Conservation (phyloP, 2,329 filamentous ascomycete genomes). For the Talaromyces albobiverticillius region DNA sequence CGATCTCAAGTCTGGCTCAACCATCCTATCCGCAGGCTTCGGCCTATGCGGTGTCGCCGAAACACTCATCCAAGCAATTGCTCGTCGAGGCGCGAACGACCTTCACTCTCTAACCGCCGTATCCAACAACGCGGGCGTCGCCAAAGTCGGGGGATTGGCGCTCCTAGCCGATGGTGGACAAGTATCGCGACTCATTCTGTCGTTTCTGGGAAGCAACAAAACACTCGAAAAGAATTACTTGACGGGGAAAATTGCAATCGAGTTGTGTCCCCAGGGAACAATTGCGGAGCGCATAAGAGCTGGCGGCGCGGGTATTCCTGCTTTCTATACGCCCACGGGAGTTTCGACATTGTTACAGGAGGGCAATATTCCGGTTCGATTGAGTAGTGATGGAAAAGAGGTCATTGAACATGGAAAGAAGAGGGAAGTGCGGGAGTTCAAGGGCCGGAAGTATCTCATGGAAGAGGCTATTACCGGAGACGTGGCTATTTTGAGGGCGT, state of each 20-base stretch:
- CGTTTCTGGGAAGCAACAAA: conserved; percentile 94
- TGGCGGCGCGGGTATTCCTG: conserved; percentile 87
- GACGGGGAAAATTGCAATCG: conserved; percentile 79
- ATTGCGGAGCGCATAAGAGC: conserved; percentile 87
- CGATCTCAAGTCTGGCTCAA: conserved; percentile 74
- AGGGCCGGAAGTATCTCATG: conserved; percentile 84
- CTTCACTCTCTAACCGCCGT: conserved; percentile 80
- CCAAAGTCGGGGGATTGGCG: conserved; percentile 68
- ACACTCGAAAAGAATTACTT: conserved; percentile 88
- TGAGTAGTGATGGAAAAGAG: conserved; percentile 73
- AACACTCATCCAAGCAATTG: conserved; percentile 70
- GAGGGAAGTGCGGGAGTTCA: conserved; percentile 90
- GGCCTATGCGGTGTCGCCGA: conserved; percentile 81
- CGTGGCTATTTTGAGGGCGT: conserved; percentile 90
- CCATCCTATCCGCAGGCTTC: conserved; percentile 75
- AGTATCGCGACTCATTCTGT: conserved; percentile 88
- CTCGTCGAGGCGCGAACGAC: conserved; percentile 57
- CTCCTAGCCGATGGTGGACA: conserved; percentile 77
- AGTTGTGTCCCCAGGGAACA: conserved; percentile 88
- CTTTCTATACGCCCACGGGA: conserved; percentile 88
- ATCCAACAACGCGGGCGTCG: conserved; percentile 93
- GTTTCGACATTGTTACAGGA: conserved; percentile 63
- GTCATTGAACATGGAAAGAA: conserved; percentile 52
- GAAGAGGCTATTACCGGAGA: conserved; percentile 86
- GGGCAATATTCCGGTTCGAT: conserved; percentile 76